These are phyloP conservation scores for Canariomyces notabilis DNA, from an alignment of 2,329 filamentous ascomycete species.

Conservation along the genomic window DNA sequence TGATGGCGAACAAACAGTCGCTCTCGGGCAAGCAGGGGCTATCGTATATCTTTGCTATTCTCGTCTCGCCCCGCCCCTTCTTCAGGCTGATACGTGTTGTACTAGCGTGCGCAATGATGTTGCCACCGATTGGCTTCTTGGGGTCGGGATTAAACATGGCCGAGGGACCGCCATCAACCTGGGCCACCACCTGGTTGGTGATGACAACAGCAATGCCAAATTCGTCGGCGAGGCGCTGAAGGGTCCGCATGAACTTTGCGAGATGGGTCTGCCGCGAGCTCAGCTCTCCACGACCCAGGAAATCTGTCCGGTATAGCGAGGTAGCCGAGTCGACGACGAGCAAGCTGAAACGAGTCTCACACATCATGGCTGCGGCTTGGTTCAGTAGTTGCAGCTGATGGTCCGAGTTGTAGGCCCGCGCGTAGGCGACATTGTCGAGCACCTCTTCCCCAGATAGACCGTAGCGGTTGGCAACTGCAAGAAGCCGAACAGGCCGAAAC, in stretches of 20 bases:
- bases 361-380: conserved; percentile 98
- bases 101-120: conserved; percentile 96
- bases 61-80: conserved; percentile 90
- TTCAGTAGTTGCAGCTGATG: conserved; percentile 93
- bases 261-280: conserved; percentile 88
- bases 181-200: conserved; percentile 96
- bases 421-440: conserved; percentile 96
- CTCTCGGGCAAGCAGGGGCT: conserved; percentile 95
- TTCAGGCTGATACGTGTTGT: conserved; percentile 92
- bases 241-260: conserved; percentile 80
- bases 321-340: conserved; percentile 96
- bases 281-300: conserved; percentile 91
- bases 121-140: conserved; percentile 97
- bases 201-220: conserved; percentile 98
- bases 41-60: conserved; percentile 99
- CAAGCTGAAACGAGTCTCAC: conserved; percentile 93
- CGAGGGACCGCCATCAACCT: conserved; percentile 92
- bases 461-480: conserved; percentile 90
- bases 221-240: conserved; percentile 72
- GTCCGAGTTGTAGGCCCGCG: conserved; percentile 96
- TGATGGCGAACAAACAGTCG: conserved; percentile 94
- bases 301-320: conserved; percentile 91
- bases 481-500: conserved; percentile 83
- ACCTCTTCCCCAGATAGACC: conserved; percentile 96
- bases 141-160: conserved; percentile 99